Base-by-base conservation (phyloP, 2,329 filamentous ascomycete genomes). In the Drechmeria coniospora region DNA sequence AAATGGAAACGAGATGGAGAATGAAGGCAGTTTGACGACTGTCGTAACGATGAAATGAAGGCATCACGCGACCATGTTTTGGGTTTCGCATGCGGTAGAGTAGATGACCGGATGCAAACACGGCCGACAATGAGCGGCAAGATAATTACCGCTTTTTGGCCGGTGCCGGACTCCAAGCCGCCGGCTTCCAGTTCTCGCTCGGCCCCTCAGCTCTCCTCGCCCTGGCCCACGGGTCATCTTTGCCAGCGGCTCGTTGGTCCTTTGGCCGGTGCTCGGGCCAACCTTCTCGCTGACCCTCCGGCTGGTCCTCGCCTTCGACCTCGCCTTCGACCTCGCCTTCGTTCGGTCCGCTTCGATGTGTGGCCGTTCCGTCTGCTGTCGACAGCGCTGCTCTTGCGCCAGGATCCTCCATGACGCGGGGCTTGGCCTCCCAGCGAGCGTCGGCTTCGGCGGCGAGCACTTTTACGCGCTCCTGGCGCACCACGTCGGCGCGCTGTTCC, bases 101-200 rank as follows among this genome's bases (percentile, higher is more conserved):
- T n/a, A n/a, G n/a, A n/a, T n/a, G n/a, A n/a, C n/a, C n/a, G n/a
- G n/a, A n/a, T n/a, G n/a, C n/a, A n/a, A n/a, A n/a, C n/a, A n/a
- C n/a, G n/a, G n/a, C n/a, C n/a, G n/a, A n/a, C n/a, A n/a, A n/a
- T n/a, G n/a, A n/a, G n/a, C n/a, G n/a, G n/a, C n/a, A n/a, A n/a
- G n/a, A n/a, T n/a, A n/a, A 15, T 28, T 13, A 46, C 25, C 34
- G 35, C 33, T 47, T 53, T 39, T 47, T 57, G 8, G 37, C 29
- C n/a, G 56, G 38, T 2, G 50, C 49, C 4, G 70, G 70, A 5
- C 47, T 54, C 76, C 76, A 81, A 3, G 69, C 54, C 26, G 67
- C 45, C 0, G 77, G 77, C 48, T 79, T 71, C 73, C 74, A 80
- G n/a, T 53, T 58, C 45, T 79, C 73, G 29, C 73, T 61, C 0